Percentiles rank a stretch among this genome's conserved stretches.
Conservation (phyloP, 2,329 filamentous ascomycete species). For the Cordyceps cateniannulata region DNA sequence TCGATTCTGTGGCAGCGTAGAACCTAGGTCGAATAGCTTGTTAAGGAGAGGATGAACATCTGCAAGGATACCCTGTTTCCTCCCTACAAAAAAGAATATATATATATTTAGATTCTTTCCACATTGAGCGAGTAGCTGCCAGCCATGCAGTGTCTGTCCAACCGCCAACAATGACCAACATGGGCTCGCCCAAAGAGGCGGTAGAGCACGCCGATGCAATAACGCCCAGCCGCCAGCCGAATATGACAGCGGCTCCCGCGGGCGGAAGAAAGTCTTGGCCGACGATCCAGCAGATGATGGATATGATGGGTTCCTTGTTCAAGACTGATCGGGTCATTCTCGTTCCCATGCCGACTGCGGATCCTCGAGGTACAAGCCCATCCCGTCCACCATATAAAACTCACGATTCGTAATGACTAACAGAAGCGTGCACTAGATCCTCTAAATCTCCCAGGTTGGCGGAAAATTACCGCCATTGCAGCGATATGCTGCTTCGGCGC, state of each 20-base stretch:
- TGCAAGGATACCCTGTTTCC: too few relatives aligned
- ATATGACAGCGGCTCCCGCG: neutral
- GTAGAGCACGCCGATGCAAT: neutral
- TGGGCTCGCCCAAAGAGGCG: neutral
- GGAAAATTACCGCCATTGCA: neutral
- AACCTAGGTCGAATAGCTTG: too few relatives aligned
- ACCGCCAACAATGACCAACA: neutral
- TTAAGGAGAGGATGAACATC: too few relatives aligned
- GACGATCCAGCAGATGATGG: too few relatives aligned
- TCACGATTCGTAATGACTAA: too few relatives aligned
- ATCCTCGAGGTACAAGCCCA: neutral
- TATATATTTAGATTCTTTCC: neutral
- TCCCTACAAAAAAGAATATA: too few relatives aligned
- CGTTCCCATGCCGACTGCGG: conserved; percentile 8
- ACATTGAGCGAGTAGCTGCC: neutral
- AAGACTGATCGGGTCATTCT: neutral
- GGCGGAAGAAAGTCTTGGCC: too few relatives aligned
- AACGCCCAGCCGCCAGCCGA: neutral
- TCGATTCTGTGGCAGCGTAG: too few relatives aligned
- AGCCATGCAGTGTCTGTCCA: neutral
- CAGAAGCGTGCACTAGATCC: conserved; percentile 3
- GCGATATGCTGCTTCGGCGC: conserved; percentile 26
- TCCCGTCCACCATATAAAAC: too few relatives aligned
- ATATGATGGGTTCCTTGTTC: neutral
- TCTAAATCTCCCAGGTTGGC: neutral